phyloP scores from a whole-genome alignment of 331 rosid species.

The Ulmus americana region DNA sequence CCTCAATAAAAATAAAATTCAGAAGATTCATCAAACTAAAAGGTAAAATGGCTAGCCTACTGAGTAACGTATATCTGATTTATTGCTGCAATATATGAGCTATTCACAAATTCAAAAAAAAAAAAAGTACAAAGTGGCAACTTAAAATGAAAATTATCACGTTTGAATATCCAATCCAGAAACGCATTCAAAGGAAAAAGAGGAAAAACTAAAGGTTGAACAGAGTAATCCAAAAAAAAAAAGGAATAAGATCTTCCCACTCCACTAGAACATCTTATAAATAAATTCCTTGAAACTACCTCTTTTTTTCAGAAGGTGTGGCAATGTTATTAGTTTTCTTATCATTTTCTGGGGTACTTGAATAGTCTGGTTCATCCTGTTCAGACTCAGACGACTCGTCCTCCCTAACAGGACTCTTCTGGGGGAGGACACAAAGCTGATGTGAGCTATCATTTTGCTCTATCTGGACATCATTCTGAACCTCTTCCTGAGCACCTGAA shows the following conservation, averaged over 20 bases:
- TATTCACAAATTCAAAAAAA: neutral
- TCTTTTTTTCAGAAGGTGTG: slow-evolving; percentile 30
- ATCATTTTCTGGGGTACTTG: slow-evolving; percentile 20
- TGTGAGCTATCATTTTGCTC: slow-evolving; percentile 36
- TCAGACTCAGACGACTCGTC: slow-evolving; percentile 28
- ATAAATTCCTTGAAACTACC: slow-evolving; percentile 35
- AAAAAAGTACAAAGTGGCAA: neutral
- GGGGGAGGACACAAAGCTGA: slow-evolving; percentile 16
- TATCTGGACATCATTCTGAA: slow-evolving; percentile 18
- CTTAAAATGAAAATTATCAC: neutral
- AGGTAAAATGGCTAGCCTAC: too few relatives aligned
- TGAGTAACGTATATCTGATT: too few relatives aligned
- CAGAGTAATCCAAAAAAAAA: neutral
- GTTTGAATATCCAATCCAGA: neutral
- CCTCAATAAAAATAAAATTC: neutral
- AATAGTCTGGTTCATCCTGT: slow-evolving; percentile 31
- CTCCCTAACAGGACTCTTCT: slow-evolving; percentile 32
- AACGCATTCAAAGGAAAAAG: neutral
- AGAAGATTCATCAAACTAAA: neutral
- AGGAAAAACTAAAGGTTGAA: neutral
- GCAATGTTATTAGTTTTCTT: slow-evolving; percentile 30
- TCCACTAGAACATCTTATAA: neutral
- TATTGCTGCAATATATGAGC: neutral
- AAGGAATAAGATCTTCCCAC: neutral
- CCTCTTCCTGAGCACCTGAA: slow-evolving; percentile 29